Base-by-base conservation (phyloP, 805 yeast species). In the Wickerhamomyces hampshirensis region DNA sequence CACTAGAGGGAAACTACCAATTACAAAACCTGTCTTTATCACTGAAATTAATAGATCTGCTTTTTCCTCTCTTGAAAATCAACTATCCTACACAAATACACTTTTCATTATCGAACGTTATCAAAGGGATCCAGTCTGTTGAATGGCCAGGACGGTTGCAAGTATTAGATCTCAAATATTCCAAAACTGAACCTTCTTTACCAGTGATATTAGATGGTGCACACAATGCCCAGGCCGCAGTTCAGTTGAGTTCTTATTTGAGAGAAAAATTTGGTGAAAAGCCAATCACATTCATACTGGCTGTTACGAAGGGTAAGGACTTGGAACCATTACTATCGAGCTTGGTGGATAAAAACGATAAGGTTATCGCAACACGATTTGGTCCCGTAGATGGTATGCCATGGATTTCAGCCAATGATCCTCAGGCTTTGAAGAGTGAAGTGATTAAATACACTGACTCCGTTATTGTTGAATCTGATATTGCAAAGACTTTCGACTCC, bases 81-180 rank as follows among this genome's bases (percentile, higher is more conserved):
- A 37, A 44, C 19, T 31, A 48, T 35, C 44, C 60, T 27, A 35
- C 48, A 1, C 50, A 50, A 2, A 17, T 52, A 1, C 35, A 47
- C 14, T 48, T 78, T 6, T 49, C 70, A 0, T 39, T 42, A 2
- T 55, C 55, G 0, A 44, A 59, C 1, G 62, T 84, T 0, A 45
- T 54, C 5, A 43, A 51, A 6, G 95, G 96, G 0, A 58, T 89
- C 0, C 34, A 49, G 2, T 35, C 46, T 0, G 80, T 88, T 0
- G 44, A 47, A 7, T 89, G 98, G 98, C 95, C 95, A 0, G 98
- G 97, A 1, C 64, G 98, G 42, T 61, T 93, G 35, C 96, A 93
- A 50, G 42, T 53, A 19, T 19, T 75, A 11, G 41, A 58, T 4
- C 48, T 68, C n/a, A 44, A 51, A 6, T 47, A 54, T 11, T 39